Evolutionary conservation across 805 yeast genomes (phyloP).

Genomic region (Saturnispora gosingensis): DNA sequence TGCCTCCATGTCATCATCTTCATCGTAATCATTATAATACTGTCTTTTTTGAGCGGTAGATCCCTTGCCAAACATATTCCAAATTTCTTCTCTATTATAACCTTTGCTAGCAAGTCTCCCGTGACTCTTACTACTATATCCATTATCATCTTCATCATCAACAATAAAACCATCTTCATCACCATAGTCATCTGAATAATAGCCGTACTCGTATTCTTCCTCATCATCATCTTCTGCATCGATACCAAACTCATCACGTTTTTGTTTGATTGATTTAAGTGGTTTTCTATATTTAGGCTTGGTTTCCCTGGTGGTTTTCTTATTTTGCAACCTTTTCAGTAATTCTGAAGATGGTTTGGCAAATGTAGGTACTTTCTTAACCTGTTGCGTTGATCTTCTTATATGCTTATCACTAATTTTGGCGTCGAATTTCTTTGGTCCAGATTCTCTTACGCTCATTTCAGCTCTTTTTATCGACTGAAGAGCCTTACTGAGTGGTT

Average conservation of each 20-base stretch:
- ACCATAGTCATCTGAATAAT: constrained; percentile 17
- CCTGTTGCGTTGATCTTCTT: not conserved
- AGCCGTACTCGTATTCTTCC: constrained; percentile 29
- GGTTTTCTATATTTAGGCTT: not conserved
- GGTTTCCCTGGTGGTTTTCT: constrained; percentile 10
- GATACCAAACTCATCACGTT: constrained; percentile 22
- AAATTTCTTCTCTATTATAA: constrained; percentile 78
- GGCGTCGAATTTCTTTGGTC: not conserved
- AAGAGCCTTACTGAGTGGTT: constrained; percentile 11
- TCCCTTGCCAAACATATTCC: constrained; percentile 71
- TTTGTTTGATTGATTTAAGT: not conserved
- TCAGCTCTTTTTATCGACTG: constrained; percentile 10
- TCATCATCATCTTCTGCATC: constrained; percentile 28
- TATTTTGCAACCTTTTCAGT: constrained; percentile 34
- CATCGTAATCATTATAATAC: constrained; percentile 40
- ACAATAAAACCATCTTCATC: constrained; percentile 29
- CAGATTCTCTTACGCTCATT: not conserved
- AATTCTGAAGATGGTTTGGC: constrained; percentile 54
- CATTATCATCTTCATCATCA: constrained; percentile 33
- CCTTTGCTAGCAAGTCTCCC: constrained; percentile 31
- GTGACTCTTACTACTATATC: constrained; percentile 37
- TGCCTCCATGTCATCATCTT: constrained; percentile 87
- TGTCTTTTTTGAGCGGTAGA: constrained; percentile 35
- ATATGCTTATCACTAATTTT: not conserved
- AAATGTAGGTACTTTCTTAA: constrained; percentile 16